Evolutionary conservation across 163 green algal genomes (phyloP), one percentile per base, ranked within the genome.

Genomic region (Chloromonas sp.): DNA sequence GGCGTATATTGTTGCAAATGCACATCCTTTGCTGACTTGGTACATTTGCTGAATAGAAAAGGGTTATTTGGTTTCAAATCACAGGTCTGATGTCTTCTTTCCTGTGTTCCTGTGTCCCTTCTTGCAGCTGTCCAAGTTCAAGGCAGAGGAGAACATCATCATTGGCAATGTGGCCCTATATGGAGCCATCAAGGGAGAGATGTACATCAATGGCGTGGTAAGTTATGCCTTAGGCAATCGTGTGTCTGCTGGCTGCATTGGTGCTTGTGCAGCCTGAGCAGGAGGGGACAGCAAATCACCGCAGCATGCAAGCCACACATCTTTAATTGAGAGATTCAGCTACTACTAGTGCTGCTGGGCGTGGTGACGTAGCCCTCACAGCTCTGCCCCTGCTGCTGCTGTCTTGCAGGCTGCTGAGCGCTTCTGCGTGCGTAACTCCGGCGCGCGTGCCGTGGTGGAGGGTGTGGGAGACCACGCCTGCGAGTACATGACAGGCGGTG

Each of bases 401-500:
- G 36, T 36, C 36, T 36, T 36, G 36, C 81, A 84, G 81, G 95
- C 95, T 2, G 95, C 96, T 0, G 95, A 98, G 92, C 92, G 96
- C 79, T 98, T 98, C 88, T 96, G 92, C 83, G 96, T 98, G 87
- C 92, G 96, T 84, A 98, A 98, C 90, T 93, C 85, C 11, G 90
- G 91, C 70, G 91, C 91, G 13, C 83, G 71, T 1, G 91, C 91
- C 13, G 92, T 95, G 14, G 94, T 96, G 58, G 95, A 98, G 92
- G 95, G 95, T 66, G 91, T 96, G 36, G 96, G 96, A 59, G 96
- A 99, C 90, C 96, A 99, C 89, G 96, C 88, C 11, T 97, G 91
- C 87, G 96, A 99, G 92, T 99, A 99, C 93, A 99, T 99, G 96
- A 99, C 96, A 0, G 94, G 93, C 70, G 89, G 89, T 58, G 85